These are phyloP conservation scores for Coprinopsis cinerea DNA, from an alignment of 768 basidiomycete genomes.

Conservation along the genomic window DNA sequence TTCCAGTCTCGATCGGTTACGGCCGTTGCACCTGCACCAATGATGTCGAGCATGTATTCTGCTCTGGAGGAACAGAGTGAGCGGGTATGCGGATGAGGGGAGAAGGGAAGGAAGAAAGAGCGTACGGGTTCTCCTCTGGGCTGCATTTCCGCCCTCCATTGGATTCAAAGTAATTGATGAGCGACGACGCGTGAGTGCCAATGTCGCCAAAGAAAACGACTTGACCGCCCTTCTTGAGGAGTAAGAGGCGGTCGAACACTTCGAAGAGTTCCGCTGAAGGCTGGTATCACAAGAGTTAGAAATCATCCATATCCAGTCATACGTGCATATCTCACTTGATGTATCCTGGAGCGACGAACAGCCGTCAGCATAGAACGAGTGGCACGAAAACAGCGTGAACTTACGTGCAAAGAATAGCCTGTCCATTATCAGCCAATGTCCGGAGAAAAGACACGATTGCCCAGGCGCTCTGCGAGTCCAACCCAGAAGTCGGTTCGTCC, in stretches of 20 bases:
- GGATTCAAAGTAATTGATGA: constrained; percentile 73
- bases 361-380: neutral
- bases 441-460: constrained; percentile 72
- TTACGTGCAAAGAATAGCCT: constrained; percentile 87
- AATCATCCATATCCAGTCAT: neutral
- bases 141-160: constrained; percentile 63
- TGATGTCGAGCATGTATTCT: constrained; percentile 62
- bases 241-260: constrained; percentile 72
- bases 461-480: constrained; percentile 87
- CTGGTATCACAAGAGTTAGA: constrained; percentile 22
- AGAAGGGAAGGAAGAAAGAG: neutral
- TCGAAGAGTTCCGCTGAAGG: constrained; percentile 82
- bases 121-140: constrained; percentile 68
- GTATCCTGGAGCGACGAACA: constrained; percentile 28
- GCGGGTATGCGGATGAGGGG: constrained; percentile 9
- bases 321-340: constrained; percentile 24
- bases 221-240: constrained; percentile 73
- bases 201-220: constrained; percentile 72
- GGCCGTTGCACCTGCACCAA: constrained; percentile 67
- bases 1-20: constrained; percentile 51
- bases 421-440: constrained; percentile 72
- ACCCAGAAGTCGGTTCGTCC: constrained; percentile 85
- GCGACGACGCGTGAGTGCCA: constrained; percentile 50
- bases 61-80: constrained; percentile 36
- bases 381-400: constrained; percentile 17